Evolutionary conservation across 1,284 basidiomycete genomes (phyloP), one percentile per base, ranked within the genome.

Genomic region (Fistulina hepatica): DNA sequence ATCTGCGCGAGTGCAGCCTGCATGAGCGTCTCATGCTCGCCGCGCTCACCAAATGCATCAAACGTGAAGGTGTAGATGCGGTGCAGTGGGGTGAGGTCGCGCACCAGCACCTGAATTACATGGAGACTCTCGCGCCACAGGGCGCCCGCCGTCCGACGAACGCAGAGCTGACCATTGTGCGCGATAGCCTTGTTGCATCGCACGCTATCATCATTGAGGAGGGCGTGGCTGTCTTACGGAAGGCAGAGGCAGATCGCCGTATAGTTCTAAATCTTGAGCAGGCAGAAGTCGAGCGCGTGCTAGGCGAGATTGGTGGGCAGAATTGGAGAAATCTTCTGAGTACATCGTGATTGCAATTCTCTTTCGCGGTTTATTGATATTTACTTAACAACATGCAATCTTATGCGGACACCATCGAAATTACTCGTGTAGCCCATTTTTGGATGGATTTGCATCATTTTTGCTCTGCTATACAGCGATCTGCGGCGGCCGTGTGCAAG

Each of bases 11-110:
- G 27, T 79, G 85, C 48, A 85, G 84, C 55, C 66, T 90, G 41
- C 88, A 93, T 52, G 88, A 94, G 53, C 78, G 85, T 31, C 70
- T 94, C 28, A 81, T 95, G 77, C 67, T 97, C n/a, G 80, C 88
- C 6, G 78, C 90, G 1, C 59, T 97, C 25, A 66, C 95, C 15
- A 81, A 83, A 47, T 91, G 86, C 52, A 71, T 90, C 28, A 77
- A 81, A 52, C 69, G 84, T 26, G 80, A 85, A 44, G 94, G 94
- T 16, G 71, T 97, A 2, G 78, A 88, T 33, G 89, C 93, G 59
- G 80, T 94, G 36, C 73, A 73, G 47, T 89, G 88, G 81, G 70
- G 70, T 13, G 84, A 90, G 45, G 81, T 84, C 21, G 67, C 73
- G 43, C 63, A 74, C 41, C 82, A 86, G 51, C 82, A 86, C 48